Evolutionary conservation across 2,329 filamentous ascomycete genomes (phyloP).

Genomic region (Aspergillus viridinutans): DNA sequence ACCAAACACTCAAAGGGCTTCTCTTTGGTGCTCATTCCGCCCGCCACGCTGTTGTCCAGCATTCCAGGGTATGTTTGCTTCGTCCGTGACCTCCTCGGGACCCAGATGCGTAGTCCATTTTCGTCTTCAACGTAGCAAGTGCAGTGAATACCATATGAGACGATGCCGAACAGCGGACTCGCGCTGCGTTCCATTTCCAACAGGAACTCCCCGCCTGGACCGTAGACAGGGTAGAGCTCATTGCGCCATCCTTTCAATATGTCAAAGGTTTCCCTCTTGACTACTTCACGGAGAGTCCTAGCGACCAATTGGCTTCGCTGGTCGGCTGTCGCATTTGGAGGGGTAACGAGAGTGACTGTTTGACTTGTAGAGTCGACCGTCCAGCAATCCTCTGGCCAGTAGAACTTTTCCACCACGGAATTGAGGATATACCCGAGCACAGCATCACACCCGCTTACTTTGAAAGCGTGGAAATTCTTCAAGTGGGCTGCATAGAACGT

Average conservation of each 20-base stretch:
- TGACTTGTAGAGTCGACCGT: constrained; percentile 55
- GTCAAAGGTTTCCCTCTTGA: constrained; percentile 65
- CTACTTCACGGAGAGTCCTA: constrained; percentile 63
- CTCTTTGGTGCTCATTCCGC: constrained; percentile 77
- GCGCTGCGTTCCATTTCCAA: constrained; percentile 76
- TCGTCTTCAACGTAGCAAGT: constrained; percentile 62
- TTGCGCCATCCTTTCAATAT: constrained; percentile 75
- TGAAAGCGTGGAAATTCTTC: constrained; percentile 59
- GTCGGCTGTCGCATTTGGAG: constrained; percentile 54
- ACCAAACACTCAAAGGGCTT: constrained; percentile 75
- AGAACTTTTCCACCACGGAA: constrained; percentile 40
- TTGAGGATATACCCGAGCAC: constrained; percentile 58
- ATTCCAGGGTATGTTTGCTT: constrained; percentile 91
- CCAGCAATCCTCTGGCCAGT: constrained; percentile 55
- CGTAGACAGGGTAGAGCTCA: constrained; percentile 76
- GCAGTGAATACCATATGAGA: constrained; percentile 78
- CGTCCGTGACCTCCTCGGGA: constrained; percentile 67
- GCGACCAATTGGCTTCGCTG: constrained; percentile 58
- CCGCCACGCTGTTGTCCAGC: constrained; percentile 91
- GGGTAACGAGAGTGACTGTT: constrained; percentile 58
- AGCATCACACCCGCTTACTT: constrained; percentile 61
- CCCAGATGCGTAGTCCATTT: constrained; percentile 71
- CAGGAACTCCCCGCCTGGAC: constrained; percentile 53
- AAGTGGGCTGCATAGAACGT: constrained; percentile 53
- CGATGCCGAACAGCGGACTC: constrained; percentile 67